Percentiles rank a stretch among this genome's conserved stretches.
Evolutionary conservation across 2,329 filamentous ascomycete genomes (phyloP).

Genomic region (Ceratocystis variospora): DNA sequence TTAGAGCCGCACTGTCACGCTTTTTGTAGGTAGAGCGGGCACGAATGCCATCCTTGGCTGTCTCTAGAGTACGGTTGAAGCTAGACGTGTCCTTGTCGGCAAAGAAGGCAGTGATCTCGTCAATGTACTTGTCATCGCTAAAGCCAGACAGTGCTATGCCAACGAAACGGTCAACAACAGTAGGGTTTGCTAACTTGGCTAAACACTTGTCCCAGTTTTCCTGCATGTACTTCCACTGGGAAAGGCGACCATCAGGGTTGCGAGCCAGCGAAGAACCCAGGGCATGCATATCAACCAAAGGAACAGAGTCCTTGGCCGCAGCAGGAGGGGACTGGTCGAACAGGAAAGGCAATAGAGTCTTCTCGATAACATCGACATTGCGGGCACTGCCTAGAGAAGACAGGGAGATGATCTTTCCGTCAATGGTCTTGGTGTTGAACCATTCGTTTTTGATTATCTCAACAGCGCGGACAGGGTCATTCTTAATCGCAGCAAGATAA

Average conservation of each 20-base stretch:
- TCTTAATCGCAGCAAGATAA: slow-evolving; percentile 63
- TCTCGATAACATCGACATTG: slow-evolving; percentile 50
- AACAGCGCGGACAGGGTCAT: slow-evolving; percentile 54
- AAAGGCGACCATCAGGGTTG: slow-evolving; percentile 58
- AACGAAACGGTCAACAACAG: slow-evolving; percentile 81
- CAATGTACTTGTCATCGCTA: slow-evolving; percentile 51
- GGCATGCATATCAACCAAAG: slow-evolving; percentile 75
- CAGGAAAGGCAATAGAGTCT: slow-evolving; percentile 61
- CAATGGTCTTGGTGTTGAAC: slow-evolving; percentile 66
- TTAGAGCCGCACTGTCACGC: slow-evolving; percentile 57
- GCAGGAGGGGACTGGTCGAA: slow-evolving; percentile 48
- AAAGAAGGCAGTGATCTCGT: slow-evolving; percentile 78
- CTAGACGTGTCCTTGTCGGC: slow-evolving; percentile 68
- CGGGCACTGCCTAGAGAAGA: slow-evolving; percentile 61
- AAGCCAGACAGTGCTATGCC: slow-evolving; percentile 67
- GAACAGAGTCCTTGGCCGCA: slow-evolving; percentile 47
- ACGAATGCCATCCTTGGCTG: slow-evolving; percentile 73
- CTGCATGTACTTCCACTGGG: slow-evolving; percentile 78
- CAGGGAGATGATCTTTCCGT: slow-evolving; percentile 79
- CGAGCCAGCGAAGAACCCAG: slow-evolving; percentile 57
- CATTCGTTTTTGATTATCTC: slow-evolving; percentile 74
- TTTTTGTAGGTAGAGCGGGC: slow-evolving; percentile 70
- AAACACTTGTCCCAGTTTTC: slow-evolving; percentile 65
- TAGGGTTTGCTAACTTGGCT: slow-evolving; percentile 63
- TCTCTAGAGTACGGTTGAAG: slow-evolving; percentile 74